A percentile compares a stretch with the other conserved stretches of the same genome.
These are phyloP conservation scores for Candida rishiriensis DNA, from an alignment of 805 yeast species.

Conservation along the genomic window DNA sequence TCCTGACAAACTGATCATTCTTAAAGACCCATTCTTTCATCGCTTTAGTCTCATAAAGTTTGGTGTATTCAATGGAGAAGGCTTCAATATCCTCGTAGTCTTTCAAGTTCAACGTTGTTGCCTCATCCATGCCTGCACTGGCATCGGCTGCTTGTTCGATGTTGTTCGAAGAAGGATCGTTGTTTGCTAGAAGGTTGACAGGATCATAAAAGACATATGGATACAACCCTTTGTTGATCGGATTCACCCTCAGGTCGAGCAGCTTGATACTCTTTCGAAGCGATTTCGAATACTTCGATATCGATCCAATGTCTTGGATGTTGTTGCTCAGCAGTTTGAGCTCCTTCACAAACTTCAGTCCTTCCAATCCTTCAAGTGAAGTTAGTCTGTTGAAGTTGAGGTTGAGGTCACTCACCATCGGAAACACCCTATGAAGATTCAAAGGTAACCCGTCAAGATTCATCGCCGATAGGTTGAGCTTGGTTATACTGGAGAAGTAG, in stretches of 20 bases:
- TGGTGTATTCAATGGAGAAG: constrained; percentile 42
- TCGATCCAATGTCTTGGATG: constrained; percentile 30
- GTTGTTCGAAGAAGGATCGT: too few species aligned
- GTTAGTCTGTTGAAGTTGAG: constrained; percentile 44
- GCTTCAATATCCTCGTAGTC: constrained; percentile 49
- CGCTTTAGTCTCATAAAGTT: constrained; percentile 31
- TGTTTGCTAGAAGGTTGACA: constrained; percentile 15
- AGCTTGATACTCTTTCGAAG: constrained; percentile 31
- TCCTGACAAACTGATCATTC: constrained; percentile 22
- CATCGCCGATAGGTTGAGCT: constrained; percentile 44
- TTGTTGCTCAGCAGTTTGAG: constrained; percentile 44
- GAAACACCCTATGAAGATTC: constrained; percentile 36
- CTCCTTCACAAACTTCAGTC: constrained; percentile 33
- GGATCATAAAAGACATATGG: constrained; percentile 51
- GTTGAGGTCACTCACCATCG: constrained; percentile 43
- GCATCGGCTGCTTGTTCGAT: too few species aligned
- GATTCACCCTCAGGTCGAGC: constrained; percentile 47
- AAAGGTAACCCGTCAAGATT: constrained; percentile 36
- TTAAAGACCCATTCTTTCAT: constrained; percentile 38
- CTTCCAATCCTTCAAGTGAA: constrained; percentile 31
- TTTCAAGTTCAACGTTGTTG: constrained; percentile 37
- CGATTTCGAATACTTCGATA: constrained; percentile 29
- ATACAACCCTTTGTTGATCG: constrained; percentile 42
- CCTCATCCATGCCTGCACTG: constrained; percentile 18
- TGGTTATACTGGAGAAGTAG: constrained; percentile 32